Evolutionary conservation across 2,329 filamentous ascomycete species (phyloP), one percentile per base, ranked within the genome.

Genomic region (Myriosclerotinia duriaeana): DNA sequence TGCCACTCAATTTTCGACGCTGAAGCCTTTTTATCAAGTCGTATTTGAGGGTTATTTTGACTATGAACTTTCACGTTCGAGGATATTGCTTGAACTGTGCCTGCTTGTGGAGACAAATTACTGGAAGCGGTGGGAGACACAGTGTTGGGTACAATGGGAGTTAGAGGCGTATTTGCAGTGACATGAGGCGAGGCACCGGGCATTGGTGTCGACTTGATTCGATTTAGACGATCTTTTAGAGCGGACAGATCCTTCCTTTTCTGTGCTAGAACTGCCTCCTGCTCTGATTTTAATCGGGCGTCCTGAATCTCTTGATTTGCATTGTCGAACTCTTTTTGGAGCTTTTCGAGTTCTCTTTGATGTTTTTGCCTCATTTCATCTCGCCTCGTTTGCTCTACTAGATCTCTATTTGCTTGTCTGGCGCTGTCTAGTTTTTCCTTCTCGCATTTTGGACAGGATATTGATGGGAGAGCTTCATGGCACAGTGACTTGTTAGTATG

Each of bases 1-100:
- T 87, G 77, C 90, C 89, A 92, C 22, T 91, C 86, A 1, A 78
- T 76, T 0, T 76, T 75, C 0, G 85, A 69, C 2, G 61, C 15
- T 1, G 74, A 75, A 48, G 55, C 53, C n/a, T 73, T 73, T n/a
- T 74, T 70, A 11, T 66, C 63, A 26, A 71, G 42, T 9, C 11
- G 3, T 6, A 20, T 52, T 53, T 71, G 69, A 14, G 72, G 60
- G n/a, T 69, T 58, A 17, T 70, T 50, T 7, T 1, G n/a, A 34
- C 30, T 34, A 34, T 34, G 30, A 34, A 34, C 30, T 6, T 34
- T 6, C 6, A 5, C 6, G 30, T 34, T 34, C 30, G 30, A 26
- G 5, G 30, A 46, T 11, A 20, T 59, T n/a, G 15, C 4, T 40
- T 42, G 30, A 34, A 34, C 30, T 42, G 6, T 14, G 9, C 8